A percentile compares a stretch with the other conserved stretches of the same genome.
phyloP scores from a whole-genome alignment of 495 filamentous ascomycete genomes.

The Rhizodiscina lignyota region DNA sequence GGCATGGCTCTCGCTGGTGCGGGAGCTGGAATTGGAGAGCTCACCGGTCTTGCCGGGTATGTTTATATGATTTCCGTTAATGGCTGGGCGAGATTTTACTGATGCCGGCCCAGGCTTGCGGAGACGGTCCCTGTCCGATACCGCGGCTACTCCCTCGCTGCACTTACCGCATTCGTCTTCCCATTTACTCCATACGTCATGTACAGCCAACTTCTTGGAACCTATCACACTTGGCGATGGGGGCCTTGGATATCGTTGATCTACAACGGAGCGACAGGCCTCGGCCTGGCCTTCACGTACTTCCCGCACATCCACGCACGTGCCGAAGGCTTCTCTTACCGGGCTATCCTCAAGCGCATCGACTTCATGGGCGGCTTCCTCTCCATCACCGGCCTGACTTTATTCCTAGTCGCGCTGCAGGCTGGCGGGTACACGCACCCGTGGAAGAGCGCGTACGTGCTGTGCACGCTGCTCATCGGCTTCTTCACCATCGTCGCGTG shows the following conservation, averaged over 20 bases:
- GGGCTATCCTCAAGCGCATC: constrained; percentile 11
- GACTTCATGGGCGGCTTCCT: constrained; percentile 14
- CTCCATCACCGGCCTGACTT: constrained; percentile 14
- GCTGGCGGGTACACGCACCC: constrained; percentile 11
- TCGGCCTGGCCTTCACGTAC: constrained; percentile 14
- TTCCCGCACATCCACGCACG: constrained; percentile 14
- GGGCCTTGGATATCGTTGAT: constrained; percentile 15
- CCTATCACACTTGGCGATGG: constrained; percentile 11
- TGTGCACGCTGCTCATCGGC: constrained; percentile 7
- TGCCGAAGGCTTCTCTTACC: constrained; percentile 11
- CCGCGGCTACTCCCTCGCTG: constrained; percentile 14
- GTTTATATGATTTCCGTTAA: background rate
- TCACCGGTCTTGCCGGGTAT: constrained; percentile 16
- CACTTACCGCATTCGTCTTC: constrained; percentile 14
- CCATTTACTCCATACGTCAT: constrained; percentile 17
- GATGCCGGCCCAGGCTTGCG: constrained; percentile 5
- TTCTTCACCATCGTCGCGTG: constrained; percentile 4
- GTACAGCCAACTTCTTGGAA: constrained; percentile 12
- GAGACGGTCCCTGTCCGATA: constrained; percentile 16
- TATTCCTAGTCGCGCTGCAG: constrained; percentile 18
- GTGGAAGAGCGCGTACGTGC: constrained; percentile 1
- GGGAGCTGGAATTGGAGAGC: constrained; percentile 17
- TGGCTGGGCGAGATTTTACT: background rate
- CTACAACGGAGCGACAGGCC: constrained; percentile 11
- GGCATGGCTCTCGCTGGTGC: constrained; percentile 13